These are phyloP conservation scores for Boletus rex-veris DNA, from an alignment of 768 basidiomycete genomes.

Conservation along the genomic window DNA sequence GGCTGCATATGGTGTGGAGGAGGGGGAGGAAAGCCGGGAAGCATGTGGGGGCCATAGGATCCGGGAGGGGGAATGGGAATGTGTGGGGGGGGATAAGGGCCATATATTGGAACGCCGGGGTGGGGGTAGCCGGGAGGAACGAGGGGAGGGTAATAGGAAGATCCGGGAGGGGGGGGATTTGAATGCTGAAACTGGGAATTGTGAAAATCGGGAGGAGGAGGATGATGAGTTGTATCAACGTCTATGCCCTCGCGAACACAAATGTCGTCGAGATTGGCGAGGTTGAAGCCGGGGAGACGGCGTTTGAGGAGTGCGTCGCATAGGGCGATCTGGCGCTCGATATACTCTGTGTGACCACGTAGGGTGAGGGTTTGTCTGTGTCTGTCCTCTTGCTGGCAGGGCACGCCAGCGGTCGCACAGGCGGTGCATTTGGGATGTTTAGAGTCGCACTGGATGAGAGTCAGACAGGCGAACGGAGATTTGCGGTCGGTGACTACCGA, in stretches of 20 bases:
- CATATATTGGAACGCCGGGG: constrained; percentile 40
- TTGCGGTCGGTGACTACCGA: constrained; percentile 76
- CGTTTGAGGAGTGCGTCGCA: constrained; percentile 78
- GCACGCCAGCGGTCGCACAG: constrained; percentile 73
- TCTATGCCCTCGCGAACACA: constrained; percentile 68
- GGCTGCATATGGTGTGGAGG: constrained; percentile 36
- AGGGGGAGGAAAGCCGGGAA: constrained; percentile 57
- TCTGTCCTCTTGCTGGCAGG: constrained; percentile 85
- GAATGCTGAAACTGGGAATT: constrained; percentile 33
- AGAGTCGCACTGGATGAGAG: constrained; percentile 71
- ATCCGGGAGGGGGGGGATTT: constrained; percentile 25
- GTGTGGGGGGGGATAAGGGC: constrained; percentile 39
- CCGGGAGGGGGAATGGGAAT: constrained; percentile 40
- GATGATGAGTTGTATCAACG: constrained; percentile 23
- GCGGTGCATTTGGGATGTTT: constrained; percentile 86
- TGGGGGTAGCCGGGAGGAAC: constrained; percentile 48
- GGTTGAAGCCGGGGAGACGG: constrained; percentile 62
- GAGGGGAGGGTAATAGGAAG: constrained; percentile 33
- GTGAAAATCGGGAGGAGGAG: constrained; percentile 31
- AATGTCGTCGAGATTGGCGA: constrained; percentile 63
- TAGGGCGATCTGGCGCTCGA: constrained; percentile 77
- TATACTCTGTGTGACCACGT: constrained; percentile 75
- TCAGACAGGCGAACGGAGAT: constrained; percentile 56
- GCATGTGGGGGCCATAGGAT: constrained; percentile 54
- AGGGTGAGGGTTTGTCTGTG: constrained; percentile 85